These are phyloP conservation scores for Elsinoe arachidis DNA, from an alignment of 2,329 filamentous ascomycete genomes.

Conservation along the genomic window DNA sequence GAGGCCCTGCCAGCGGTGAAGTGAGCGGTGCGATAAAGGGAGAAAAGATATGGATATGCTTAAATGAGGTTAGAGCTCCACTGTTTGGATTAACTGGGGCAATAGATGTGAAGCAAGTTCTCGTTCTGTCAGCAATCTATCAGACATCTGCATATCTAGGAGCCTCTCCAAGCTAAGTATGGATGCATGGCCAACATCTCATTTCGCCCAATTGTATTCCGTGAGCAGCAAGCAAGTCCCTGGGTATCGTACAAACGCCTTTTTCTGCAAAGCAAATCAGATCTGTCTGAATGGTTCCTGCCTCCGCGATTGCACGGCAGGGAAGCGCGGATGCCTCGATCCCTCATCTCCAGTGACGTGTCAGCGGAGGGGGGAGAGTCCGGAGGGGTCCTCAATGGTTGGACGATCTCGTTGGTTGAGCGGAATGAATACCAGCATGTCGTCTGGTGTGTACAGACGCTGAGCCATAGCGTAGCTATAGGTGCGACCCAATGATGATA, in stretches of 20 bases:
- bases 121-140: not conserved
- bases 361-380: not conserved
- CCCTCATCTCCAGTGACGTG: not conserved
- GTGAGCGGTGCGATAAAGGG: not conserved
- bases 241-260: constrained; percentile 11
- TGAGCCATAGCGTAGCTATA: not conserved
- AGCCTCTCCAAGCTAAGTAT: not conserved
- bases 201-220: not conserved
- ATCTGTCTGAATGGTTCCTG: not conserved
- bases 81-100: not conserved
- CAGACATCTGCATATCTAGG: not conserved
- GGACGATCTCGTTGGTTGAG: not conserved
- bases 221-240: not conserved
- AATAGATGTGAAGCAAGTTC: not conserved
- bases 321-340: not conserved
- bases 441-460: not conserved
- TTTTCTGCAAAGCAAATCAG: not conserved
- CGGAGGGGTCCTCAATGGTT: not conserved
- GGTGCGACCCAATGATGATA: not conserved
- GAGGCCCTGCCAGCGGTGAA: not conserved
- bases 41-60: not conserved
- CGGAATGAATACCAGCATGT: not conserved
- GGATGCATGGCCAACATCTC: not conserved
- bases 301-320: not conserved
- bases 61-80: not conserved